phyloP scores from a whole-genome alignment of 257 asterid genomes.

The Solanum pennellii region DNA sequence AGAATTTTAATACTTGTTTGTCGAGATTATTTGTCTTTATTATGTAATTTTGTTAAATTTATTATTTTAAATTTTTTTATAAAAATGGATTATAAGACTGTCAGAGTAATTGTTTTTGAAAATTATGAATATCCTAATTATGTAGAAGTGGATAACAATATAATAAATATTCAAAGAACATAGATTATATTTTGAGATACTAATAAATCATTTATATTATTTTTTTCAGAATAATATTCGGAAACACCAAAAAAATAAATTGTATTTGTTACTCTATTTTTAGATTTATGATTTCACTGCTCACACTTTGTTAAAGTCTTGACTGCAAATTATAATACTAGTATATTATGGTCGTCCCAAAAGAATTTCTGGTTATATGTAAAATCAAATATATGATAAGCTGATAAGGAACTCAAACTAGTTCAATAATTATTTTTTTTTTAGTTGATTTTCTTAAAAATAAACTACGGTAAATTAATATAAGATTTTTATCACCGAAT shows the following conservation, averaged over 20 bases:
- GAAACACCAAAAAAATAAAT: background rate
- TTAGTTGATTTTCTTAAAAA: too few relatives aligned
- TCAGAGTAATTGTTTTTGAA: too few relatives aligned
- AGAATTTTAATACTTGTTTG: background rate
- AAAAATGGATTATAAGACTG: too few relatives aligned
- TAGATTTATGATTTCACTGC: background rate
- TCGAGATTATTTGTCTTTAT: too few relatives aligned
- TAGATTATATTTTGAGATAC: background rate
- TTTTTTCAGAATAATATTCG: background rate
- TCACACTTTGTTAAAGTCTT: background rate
- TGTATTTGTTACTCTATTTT: background rate
- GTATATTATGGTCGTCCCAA: background rate
- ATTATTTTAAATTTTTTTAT: too few relatives aligned
- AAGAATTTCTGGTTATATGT: background rate
- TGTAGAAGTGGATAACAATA: background rate
- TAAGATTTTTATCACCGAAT: too few relatives aligned
- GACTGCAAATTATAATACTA: background rate
- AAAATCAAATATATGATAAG: background rate
- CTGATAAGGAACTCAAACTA: background rate
- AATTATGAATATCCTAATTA: background rate
- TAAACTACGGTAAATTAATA: too few relatives aligned
- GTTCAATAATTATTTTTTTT: background rate
- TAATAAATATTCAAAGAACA: too few relatives aligned
- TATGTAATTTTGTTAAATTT: too few relatives aligned
- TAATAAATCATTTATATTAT: too few relatives aligned